Evolutionary conservation across 2,329 filamentous ascomycete species (phyloP), one percentile per base, ranked within the genome.

Genomic region (Myriangium duriaei): DNA sequence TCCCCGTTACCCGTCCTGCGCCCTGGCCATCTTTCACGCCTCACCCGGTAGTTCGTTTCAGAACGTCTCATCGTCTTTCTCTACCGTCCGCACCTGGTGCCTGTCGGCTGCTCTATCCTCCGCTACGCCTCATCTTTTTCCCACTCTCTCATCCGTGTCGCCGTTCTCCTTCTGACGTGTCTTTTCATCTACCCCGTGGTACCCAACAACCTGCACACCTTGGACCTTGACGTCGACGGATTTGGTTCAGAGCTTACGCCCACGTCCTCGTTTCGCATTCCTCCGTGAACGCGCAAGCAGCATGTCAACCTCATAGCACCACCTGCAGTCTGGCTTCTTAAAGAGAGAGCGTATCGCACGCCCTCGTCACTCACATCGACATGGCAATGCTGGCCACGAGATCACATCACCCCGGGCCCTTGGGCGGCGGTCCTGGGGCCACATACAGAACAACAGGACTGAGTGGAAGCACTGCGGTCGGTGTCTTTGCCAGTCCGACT

Each of bases 321-420:
- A n/a, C 7, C 21, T 7, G n/a, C n/a, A n/a, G n/a, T n/a, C n/a
- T n/a, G n/a, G 21, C 21, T 7, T 26, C 21, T 26, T 26, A n/a
- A 26, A 26, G n/a, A 26, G 21, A 26, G 21, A 7, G 21, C 21
- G 21, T n/a, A 13, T 14, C 37, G 17, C 14, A 16, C 11, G 15
- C 21, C 24, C 28, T 38, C 43, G 21, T 34, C 32, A 39, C 24
- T 45, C 35, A 47, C 34, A 44, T 7, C 21, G 21, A 26, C n/a
- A 84, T 86, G 81, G 77, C 81, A 52, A 82, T 86, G 75, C 64
- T 87, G 53, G 81, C 81, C 47, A 76, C 81, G 43, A 85, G 86
- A 58, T 67, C 79, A 50, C 69, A 79, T 30, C 84, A 79, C 54
- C 69, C 78, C 48, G 63, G 74, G 37, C 65, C 71, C 39, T 31